Evolutionary conservation across 2,329 filamentous ascomycete genomes (phyloP).

Genomic region (Claviceps pazoutovae): DNA sequence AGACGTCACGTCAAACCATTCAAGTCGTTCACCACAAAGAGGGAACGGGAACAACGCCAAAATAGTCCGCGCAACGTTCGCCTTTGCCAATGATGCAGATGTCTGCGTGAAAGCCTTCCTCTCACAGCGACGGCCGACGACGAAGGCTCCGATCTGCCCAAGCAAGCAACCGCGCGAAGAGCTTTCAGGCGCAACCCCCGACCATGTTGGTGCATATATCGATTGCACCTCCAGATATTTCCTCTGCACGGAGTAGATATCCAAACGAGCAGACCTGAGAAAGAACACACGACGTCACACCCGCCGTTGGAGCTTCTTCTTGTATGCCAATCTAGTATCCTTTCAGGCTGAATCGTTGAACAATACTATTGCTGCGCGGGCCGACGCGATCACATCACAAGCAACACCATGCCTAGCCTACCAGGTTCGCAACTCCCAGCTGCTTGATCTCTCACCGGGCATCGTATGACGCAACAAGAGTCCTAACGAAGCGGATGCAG

Average conservation of each 20-base stretch:
- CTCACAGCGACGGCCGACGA: conserved; percentile 7
- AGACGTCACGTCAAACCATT: too few species aligned
- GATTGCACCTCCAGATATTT: conserved; percentile 21
- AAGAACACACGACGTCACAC: not conserved
- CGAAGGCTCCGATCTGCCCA: not conserved
- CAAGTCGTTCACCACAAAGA: too few species aligned
- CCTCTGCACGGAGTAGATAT: conserved; percentile 22
- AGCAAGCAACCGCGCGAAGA: not conserved
- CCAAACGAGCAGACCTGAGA: conserved; percentile 11
- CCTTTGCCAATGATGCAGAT: not conserved
- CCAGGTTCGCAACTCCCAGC: conserved; percentile 29
- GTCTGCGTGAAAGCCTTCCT: conserved; percentile 1
- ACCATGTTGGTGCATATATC: conserved; percentile 29
- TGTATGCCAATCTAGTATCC: too few species aligned
- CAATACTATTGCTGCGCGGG: too few species aligned
- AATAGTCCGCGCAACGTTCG: not conserved
- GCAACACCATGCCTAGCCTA: conserved; percentile 38
- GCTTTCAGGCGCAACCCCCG: conserved; percentile 21
- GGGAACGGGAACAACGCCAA: too few species aligned
- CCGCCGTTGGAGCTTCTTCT: not conserved
- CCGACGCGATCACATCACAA: not conserved
- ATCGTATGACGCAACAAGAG: not conserved
- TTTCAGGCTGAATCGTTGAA: too few species aligned
- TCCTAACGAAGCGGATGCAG: conserved; percentile 29
- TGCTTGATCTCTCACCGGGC: not conserved